Evolutionary conservation across 345 rosid species (phyloP).

Genomic region (Cardiospermum halicacabum): DNA sequence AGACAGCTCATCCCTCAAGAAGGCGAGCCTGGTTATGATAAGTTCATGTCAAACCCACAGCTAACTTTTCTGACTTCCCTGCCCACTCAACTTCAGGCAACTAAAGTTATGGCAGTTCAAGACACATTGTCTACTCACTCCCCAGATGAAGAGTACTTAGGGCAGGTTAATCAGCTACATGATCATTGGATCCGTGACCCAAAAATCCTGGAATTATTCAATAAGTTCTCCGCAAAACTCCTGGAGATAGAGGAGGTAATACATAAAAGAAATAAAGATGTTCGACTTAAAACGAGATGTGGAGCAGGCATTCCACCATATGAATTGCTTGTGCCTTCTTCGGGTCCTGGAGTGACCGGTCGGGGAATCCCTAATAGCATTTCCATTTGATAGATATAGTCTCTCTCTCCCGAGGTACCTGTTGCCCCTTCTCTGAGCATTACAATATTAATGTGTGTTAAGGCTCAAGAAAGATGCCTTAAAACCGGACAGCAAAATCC

Average conservation of each 20-base stretch:
- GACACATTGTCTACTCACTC: constrained; percentile 89
- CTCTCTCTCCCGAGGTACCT: background rate
- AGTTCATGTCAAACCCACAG: constrained; percentile 69
- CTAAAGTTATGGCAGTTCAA: constrained; percentile 96
- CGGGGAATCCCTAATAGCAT: constrained; percentile 94
- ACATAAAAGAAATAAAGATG: constrained; percentile 54
- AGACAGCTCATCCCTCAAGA: constrained; percentile 71
- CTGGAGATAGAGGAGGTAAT: constrained; percentile 67
- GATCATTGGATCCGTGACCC: constrained; percentile 67
- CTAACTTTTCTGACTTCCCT: constrained; percentile 53
- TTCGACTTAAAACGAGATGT: constrained; percentile 52
- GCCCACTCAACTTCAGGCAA: constrained; percentile 88
- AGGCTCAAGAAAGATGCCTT: background rate
- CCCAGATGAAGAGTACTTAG: constrained; percentile 81
- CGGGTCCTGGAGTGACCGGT: constrained; percentile 85
- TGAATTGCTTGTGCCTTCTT: constrained; percentile 73
- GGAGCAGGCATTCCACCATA: constrained; percentile 96
- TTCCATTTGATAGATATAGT: constrained; percentile 49
- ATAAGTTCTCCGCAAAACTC: constrained; percentile 47
- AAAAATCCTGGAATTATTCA: constrained; percentile 41
- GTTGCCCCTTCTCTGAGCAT: background rate
- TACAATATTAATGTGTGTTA: constrained; percentile 2
- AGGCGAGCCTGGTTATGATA: constrained; percentile 49
- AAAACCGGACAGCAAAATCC: no score
- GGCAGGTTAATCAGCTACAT: constrained; percentile 44